Conservation (phyloP, 2,329 filamentous ascomycete species). For the Cytospora schulzeri region DNA sequence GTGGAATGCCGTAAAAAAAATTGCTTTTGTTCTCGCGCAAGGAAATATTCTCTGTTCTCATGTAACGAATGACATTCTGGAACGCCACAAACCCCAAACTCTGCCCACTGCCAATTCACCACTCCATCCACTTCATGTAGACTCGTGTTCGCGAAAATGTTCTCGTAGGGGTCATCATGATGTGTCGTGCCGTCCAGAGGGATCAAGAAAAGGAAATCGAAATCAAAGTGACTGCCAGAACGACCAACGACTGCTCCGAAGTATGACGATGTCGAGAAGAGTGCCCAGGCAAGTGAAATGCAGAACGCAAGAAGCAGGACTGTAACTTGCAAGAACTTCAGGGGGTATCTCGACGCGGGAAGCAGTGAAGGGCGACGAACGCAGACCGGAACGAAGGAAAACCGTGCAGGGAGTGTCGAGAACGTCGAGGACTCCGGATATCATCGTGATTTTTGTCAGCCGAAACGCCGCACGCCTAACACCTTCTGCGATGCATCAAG, state of each 20-base stretch:
- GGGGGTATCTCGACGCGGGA: slow-evolving; percentile 25
- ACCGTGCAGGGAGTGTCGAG: slow-evolving; percentile 24
- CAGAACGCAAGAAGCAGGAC: slow-evolving; percentile 14
- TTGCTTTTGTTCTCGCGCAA: slow-evolving; percentile 2
- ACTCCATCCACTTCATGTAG: slow-evolving; percentile 10
- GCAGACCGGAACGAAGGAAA: slow-evolving; percentile 27
- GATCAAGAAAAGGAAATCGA: slow-evolving; percentile 10
- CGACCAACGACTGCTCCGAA: slow-evolving; percentile 16
- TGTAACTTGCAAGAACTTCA: slow-evolving; percentile 22
- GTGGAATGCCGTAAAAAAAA: not conserved
- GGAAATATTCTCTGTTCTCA: slow-evolving; percentile 9
- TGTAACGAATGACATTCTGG: slow-evolving; percentile 14
- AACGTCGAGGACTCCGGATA: slow-evolving; percentile 22
- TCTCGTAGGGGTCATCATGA: slow-evolving; percentile 9
- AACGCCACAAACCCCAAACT: slow-evolving; percentile 16
- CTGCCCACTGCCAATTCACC: slow-evolving; percentile 2
- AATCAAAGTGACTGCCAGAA: slow-evolving; percentile 18
- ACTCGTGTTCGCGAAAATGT: slow-evolving; percentile 12
- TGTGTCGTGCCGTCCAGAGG: slow-evolving; percentile 14
- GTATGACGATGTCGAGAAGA: slow-evolving; percentile 19
- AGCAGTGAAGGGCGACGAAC: slow-evolving; percentile 25
- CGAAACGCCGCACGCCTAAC: slow-evolving; percentile 29
- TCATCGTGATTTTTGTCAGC: slow-evolving; percentile 29
- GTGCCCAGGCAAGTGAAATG: slow-evolving; percentile 17
- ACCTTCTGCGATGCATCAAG: slow-evolving; percentile 29